Conservation (phyloP, 2,329 filamentous ascomycete species). For the Aspergillaceae sp. region DNA sequence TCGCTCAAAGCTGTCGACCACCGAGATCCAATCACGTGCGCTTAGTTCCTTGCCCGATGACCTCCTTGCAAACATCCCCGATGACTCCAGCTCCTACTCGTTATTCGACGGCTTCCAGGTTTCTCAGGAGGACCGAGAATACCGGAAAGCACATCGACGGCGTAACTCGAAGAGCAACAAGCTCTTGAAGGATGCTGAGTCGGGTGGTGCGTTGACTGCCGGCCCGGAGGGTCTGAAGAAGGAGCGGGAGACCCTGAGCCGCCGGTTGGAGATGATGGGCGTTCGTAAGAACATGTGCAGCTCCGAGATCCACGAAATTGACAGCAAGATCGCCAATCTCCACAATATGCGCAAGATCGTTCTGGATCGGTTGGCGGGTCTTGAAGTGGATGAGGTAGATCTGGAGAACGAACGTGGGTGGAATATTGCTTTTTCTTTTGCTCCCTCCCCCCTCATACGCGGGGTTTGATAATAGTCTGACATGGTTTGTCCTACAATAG, state of each 20-base stretch:
- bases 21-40: constrained; percentile 90
- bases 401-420: constrained; percentile 77
- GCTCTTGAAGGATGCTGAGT: constrained; percentile 54
- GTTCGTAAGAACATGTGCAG: constrained; percentile 97
- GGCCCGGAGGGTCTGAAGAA: constrained; percentile 66
- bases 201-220: constrained; percentile 50
- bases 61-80: constrained; percentile 78
- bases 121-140: constrained; percentile 54
- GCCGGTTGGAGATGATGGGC: constrained; percentile 81
- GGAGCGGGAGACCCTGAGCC: constrained; percentile 70
- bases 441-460: neutral
- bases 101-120: constrained; percentile 96
- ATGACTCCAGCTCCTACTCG: constrained; percentile 76
- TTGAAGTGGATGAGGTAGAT: constrained; percentile 85
- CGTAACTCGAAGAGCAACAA: constrained; percentile 68
- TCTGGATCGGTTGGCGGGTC: constrained; percentile 69
- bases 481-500: constrained; percentile 15
- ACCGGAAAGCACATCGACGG: constrained; percentile 60
- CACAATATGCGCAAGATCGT: constrained; percentile 89
- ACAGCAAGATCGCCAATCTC: constrained; percentile 91
- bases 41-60: constrained; percentile 84
- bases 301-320: constrained; percentile 90
- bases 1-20: constrained; percentile 78
- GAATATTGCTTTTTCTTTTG: neutral
- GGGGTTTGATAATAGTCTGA: constrained; percentile 2